Percentiles rank a stretch among this genome's conserved stretches.
These are phyloP conservation scores for Claviceps fusiformis DNA, from an alignment of 2,329 filamentous ascomycete species.

Conservation along the genomic window DNA sequence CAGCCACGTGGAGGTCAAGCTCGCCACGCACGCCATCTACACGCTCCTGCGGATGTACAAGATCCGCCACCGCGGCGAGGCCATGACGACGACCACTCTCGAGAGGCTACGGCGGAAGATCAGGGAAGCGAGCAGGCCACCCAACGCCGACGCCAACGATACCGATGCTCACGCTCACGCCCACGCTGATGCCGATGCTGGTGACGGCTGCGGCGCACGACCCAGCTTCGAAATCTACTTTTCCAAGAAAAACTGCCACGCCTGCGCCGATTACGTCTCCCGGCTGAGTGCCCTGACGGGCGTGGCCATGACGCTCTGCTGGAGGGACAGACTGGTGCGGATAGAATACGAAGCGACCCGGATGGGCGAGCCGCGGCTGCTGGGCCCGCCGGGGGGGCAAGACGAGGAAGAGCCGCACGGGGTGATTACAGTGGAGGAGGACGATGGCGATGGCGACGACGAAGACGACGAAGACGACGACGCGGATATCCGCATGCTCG, in stretches of 20 bases:
- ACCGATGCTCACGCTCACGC: too few species aligned
- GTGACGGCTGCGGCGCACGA: not conserved
- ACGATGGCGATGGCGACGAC: not conserved
- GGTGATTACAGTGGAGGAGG: not conserved
- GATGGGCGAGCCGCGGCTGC: not conserved
- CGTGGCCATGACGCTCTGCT: slow-evolving; percentile 13
- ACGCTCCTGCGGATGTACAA: slow-evolving; percentile 14
- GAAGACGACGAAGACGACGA: not conserved
- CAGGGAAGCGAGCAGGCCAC: too few species aligned
- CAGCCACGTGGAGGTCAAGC: slow-evolving; percentile 27
- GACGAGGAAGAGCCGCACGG: too few species aligned
- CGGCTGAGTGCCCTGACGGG: slow-evolving; percentile 16
- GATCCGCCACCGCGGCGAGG: slow-evolving; percentile 6
- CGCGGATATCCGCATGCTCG: not conserved
- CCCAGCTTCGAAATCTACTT: slow-evolving; percentile 22
- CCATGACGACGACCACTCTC: not conserved
- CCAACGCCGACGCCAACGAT: too few species aligned
- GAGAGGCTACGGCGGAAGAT: too few species aligned
- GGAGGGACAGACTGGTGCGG: slow-evolving; percentile 15
- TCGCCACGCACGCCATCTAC: slow-evolving; percentile 20
- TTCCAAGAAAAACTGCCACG: slow-evolving; percentile 19
- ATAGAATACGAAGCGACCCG: slow-evolving; percentile 13
- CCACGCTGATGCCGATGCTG: too few species aligned
- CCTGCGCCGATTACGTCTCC: slow-evolving; percentile 15
- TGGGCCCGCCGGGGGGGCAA: too few species aligned